Base-by-base conservation (phyloP, 140 eudicot genomes). In the Bidens hawaiensis region DNA sequence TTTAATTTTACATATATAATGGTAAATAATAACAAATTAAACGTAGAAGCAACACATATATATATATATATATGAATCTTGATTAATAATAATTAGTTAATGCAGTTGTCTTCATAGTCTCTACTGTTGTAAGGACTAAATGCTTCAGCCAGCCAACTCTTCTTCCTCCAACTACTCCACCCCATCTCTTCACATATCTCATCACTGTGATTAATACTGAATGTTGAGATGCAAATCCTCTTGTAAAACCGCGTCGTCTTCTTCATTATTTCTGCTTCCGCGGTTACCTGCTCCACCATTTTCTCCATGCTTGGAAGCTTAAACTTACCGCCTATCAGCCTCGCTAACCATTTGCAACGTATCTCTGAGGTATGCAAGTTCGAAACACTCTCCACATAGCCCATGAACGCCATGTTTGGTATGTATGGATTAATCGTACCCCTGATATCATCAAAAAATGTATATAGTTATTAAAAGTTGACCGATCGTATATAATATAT, bases 161-260 rank as follows among this genome's bases (percentile, higher is more conserved):
- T 82, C 88, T 93, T 93, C 80, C 99, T 84, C 95, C 95, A 85
- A 6, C 86, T 75, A 27, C 10, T 83, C 99, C 95, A 93, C 46
- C 99, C 99, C 99, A 93, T 93, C 67, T 93, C 96, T 72, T 85
- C 74, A 57, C 96, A 88, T 1, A 93, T 79, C 46, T 93, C 94
- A 49, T 93, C 99, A 14, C 54, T 85, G 47, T 93, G 95, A 65
- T 93, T 88, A 18, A 93, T 93, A 42, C 96, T 93, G 64, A 82
- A 93, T 14, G 99, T 93, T 0, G 96, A 88, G 52, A 88, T 88
- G 81, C 99, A 93, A 9, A 78, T 89, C 75, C 96, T 82, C 74
- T 88, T 93, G 83, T 80, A 93, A 30, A 93, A 93, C 74, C 99
- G 75, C 0, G 99, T 93, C 0, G 95, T 75, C 56, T 71, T 81